phyloP scores from a whole-genome alignment of 148 eudicot species.

The Cornus florida region DNA sequence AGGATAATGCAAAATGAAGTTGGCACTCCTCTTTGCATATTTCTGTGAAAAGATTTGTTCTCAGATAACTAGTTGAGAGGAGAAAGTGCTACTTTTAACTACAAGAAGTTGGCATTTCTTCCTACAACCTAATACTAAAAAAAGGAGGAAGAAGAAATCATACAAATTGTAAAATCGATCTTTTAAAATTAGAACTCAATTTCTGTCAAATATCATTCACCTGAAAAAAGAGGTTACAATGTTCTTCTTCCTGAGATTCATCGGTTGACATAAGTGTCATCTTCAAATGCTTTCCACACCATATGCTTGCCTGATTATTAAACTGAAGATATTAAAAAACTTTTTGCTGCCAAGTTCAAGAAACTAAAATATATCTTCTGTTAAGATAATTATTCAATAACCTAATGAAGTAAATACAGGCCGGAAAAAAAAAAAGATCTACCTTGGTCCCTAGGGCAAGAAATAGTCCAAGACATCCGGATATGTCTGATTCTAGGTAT shows the following conservation, averaged over 20 bases:
- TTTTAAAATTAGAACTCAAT: background rate
- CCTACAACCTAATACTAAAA: background rate
- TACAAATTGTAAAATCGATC: background rate
- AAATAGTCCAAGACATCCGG: constrained; percentile 50
- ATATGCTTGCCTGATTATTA: constrained; percentile 59
- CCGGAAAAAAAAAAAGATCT: constrained; percentile 13
- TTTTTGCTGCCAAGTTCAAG: constrained; percentile 1
- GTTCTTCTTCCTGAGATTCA: constrained; percentile 90
- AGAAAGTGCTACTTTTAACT: background rate
- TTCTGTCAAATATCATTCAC: constrained; percentile 24
- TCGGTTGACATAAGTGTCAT: constrained; percentile 81
- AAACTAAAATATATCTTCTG: background rate
- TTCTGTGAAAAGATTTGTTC: background rate
- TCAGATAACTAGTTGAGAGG: background rate
- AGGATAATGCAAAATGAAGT: background rate
- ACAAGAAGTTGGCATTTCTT: background rate
- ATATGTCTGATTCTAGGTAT: constrained; percentile 52
- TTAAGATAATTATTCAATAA: background rate
- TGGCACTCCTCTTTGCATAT: background rate
- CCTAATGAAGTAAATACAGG: background rate
- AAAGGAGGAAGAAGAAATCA: background rate
- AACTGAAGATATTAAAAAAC: constrained; percentile 8
- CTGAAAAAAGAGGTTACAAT: constrained; percentile 62
- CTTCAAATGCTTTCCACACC: constrained; percentile 90
- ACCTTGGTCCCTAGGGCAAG: constrained; percentile 74